A percentile compares a stretch with the other conserved stretches of the same genome.
Conservation (phyloP, 371 early-diverging fungal species). For the Syncephalastrum monosporum region DNA sequence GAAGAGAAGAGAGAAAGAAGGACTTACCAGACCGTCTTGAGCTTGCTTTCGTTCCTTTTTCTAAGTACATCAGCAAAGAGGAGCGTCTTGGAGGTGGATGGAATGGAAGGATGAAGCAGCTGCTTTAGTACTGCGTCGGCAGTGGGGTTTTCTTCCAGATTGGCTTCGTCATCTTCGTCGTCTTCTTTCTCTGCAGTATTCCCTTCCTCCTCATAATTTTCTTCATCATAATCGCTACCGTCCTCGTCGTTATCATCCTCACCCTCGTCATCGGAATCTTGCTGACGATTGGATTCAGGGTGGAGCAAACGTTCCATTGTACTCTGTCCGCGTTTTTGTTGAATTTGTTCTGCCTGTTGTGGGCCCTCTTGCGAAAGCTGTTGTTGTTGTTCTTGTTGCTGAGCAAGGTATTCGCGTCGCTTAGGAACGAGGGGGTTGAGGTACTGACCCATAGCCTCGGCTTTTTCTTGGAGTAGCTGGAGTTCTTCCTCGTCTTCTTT, state of each 20-base stretch:
- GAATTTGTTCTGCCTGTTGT: neutral
- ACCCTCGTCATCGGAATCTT: slow-evolving; percentile 7
- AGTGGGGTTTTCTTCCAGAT: too few species aligned
- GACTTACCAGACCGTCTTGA: too few species aligned
- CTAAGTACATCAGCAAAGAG: too few species aligned
- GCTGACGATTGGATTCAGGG: slow-evolving; percentile 5
- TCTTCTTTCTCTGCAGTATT: too few species aligned
- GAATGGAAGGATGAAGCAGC: too few species aligned
- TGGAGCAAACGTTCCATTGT: slow-evolving; percentile 1
- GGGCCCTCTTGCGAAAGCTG: neutral
- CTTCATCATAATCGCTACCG: neutral
- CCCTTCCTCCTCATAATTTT: too few species aligned
- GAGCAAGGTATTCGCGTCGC: slow-evolving; percentile 21
- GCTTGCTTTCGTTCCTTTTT: too few species aligned
- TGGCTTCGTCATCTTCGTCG: too few species aligned
- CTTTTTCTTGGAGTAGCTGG: slow-evolving; percentile 10
- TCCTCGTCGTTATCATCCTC: slow-evolving; percentile 13
- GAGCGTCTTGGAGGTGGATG: too few species aligned
- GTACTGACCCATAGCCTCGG: slow-evolving; percentile 8
- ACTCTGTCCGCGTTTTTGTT: neutral
- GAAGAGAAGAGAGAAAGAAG: too few species aligned
- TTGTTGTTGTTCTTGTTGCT: slow-evolving; percentile 2
- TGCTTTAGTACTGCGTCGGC: too few species aligned
- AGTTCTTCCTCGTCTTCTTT: slow-evolving; percentile 16
- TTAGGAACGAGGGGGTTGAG: slow-evolving; percentile 34